These are phyloP conservation scores for Boletus edulis DNA, from an alignment of 768 basidiomycete species.

Conservation along the genomic window DNA sequence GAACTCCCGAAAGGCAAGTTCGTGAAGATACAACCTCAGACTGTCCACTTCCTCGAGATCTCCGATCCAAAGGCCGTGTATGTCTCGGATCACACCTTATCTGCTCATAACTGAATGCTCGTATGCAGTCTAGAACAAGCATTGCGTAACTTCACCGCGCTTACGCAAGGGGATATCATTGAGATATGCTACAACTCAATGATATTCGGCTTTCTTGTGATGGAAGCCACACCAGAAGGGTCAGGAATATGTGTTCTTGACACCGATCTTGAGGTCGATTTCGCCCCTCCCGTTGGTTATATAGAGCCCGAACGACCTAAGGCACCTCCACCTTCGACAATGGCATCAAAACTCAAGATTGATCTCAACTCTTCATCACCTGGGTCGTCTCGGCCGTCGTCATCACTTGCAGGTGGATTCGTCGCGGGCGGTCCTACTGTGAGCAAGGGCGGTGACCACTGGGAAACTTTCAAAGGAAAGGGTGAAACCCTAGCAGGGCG, in stretches of 20 bases:
- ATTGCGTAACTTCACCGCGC: conserved; percentile 85
- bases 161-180: conserved; percentile 96
- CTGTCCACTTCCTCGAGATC: conserved; percentile 92
- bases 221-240: conserved; percentile 88
- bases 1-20: conserved; percentile 90
- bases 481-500: conserved; percentile 90
- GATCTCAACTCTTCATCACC: conserved; percentile 86
- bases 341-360: conserved; percentile 97
- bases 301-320: conserved; percentile 90
- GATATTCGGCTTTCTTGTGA: conserved; percentile 91
- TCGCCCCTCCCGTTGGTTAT: conserved; percentile 90
- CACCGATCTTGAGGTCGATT: conserved; percentile 98
- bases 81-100: conserved; percentile 30
- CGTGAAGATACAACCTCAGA: conserved; percentile 96
- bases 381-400: conserved; percentile 79
- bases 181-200: conserved; percentile 98
- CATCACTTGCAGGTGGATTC: conserved; percentile 69
- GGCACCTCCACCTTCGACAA: conserved; percentile 78
- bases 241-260: conserved; percentile 89
- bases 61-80: conserved; percentile 98
- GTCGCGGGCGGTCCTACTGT: conserved; percentile 48
- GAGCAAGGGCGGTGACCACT: conserved; percentile 77
- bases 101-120: not conserved
- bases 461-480: conserved; percentile 96
- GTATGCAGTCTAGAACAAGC: conserved; percentile 83